Evolutionary conservation across 306 rosid species (phyloP), one percentile per base, ranked within the genome.

Genomic region (Corylus heterophylla): DNA sequence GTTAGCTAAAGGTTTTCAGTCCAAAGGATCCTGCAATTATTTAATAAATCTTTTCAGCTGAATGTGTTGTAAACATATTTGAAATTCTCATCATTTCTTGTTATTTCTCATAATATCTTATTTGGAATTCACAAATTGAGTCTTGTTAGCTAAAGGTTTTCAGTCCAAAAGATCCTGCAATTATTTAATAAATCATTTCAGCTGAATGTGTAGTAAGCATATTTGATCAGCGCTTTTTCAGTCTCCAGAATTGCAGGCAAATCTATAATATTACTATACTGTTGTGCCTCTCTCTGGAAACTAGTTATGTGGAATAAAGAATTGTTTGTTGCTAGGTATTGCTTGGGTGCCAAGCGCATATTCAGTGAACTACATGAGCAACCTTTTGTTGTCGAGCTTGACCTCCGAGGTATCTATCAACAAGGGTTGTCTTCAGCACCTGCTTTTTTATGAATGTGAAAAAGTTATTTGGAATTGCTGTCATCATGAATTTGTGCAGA

Each of bases 351-450:
- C 74, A 94, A 94, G 87, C 88, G 89, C 59, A 58, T 89, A 49
- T 87, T 94, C 78, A 85, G 84, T 54, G 92, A 91, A 73, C 81
- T 94, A 1, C 74, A 88, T 25, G 92, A 92, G 85, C 76, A 83
- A 44, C 98, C 98, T 27, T 88, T 77, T 85, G 91, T 92, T 31
- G 92, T 94, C 47, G 97, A 94, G 87, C 87, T 95, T 63, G 98
- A 94, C 83, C 90, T 94, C 49, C 87, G 97, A 91, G 95, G 98
- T 94, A 86, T 71, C 56, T 25, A 13, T 73, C 17, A n/a, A 35
- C 56, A 7, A 1, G 18, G 14, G 0, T 58, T 7, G 48, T 69
- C 51, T 64, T 56, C 1, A n/a, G 31, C 45, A 20, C 58, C 74
- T 42, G 66, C 42, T 71, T 49, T 4, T 55, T 37, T 68, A 5